Conservation (phyloP, 176 grass and related monocot genomes). For the Raddia guianensis region DNA sequence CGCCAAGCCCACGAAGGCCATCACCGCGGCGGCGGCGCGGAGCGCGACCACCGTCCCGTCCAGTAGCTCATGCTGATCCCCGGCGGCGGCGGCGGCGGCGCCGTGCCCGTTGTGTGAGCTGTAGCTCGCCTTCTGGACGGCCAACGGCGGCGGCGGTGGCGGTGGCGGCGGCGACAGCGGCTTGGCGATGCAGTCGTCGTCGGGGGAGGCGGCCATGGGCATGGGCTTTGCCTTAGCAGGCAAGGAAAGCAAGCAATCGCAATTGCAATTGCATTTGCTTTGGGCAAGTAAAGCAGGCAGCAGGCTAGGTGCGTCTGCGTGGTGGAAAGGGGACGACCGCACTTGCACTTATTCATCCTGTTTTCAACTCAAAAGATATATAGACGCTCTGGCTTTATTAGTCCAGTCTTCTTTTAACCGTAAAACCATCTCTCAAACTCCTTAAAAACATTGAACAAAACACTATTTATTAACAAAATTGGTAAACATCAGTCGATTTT, state of each 20-base stretch:
- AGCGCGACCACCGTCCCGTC: conserved; percentile 45
- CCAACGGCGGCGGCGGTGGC: background rate
- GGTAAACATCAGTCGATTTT: too few relatives aligned
- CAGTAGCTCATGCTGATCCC: background rate
- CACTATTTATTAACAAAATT: too few relatives aligned
- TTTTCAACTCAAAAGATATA: too few relatives aligned
- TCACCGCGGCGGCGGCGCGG: conserved; percentile 44
- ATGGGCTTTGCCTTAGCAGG: conserved; percentile 29
- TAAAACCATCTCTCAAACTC: too few relatives aligned
- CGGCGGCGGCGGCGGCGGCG: background rate
- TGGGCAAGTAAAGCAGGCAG: too few relatives aligned
- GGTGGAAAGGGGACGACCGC: too few relatives aligned
- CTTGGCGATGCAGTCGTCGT: conserved; percentile 10
- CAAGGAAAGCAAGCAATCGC: conserved; percentile 6
- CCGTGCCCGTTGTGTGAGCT: background rate
- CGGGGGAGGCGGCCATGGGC: conserved; percentile 8
- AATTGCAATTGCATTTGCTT: too few relatives aligned
- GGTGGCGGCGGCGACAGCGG: background rate
- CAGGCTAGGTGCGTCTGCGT: too few relatives aligned
- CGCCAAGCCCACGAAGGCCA: conserved; percentile 54
- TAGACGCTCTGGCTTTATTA: too few relatives aligned
- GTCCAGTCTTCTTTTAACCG: too few relatives aligned
- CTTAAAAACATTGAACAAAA: too few relatives aligned
- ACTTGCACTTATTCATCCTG: too few relatives aligned
- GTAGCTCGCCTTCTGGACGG: background rate